Base-by-base conservation (phyloP, 1,284 basidiomycete species). In the Peniophora sp. region DNA sequence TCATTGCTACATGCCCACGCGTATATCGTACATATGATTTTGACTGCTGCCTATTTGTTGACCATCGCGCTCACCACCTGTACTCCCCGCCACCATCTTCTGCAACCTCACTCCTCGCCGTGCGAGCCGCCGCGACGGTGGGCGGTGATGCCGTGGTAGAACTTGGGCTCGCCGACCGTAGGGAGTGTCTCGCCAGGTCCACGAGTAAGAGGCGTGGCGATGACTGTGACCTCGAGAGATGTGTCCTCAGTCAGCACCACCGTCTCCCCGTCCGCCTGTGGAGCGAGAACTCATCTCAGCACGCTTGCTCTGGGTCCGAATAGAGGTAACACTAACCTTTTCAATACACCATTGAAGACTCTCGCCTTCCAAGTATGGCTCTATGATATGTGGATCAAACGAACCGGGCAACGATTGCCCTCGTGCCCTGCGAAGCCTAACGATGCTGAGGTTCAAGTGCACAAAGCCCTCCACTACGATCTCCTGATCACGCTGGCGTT, bases 391-490 rank as follows among this genome's bases (percentile, higher is more conserved):
- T 1, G 69, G 67, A 1, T 69, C 62, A 39, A 69, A 61, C 8
- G 69, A 65, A 3, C 50, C 44, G 39, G 69, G 45, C 6, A 12
- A 32, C 12, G 27, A 32, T n/a, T n/a, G n/a, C n/a, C n/a, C n/a
- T n/a, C n/a, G n/a, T n/a, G n/a, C n/a, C 1, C 61, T 58, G 1
- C 63, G 62, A 24, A 59, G 59, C 16, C 60, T 53, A 17, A 58
- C 57, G 43, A 74, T 64, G 9, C 58, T 65, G 3, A 66, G 58
- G 49, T 71, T 71, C 36, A 78, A 62, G 54, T 73, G 69, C 16
- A 79, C 69, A 64, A 83, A 81, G 5, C 80, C 79, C 61, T 82
- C 75, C 48, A 70, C 64, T 38, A 74, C 59, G n/a, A 41, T 6
- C 27, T 32, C 27, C n/a, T n/a, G n/a, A 35, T 69, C 64, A 1